These are phyloP conservation scores for Funneliformis mosseae DNA, from an alignment of 192 early-diverging fungal genomes.

Conservation along the genomic window DNA sequence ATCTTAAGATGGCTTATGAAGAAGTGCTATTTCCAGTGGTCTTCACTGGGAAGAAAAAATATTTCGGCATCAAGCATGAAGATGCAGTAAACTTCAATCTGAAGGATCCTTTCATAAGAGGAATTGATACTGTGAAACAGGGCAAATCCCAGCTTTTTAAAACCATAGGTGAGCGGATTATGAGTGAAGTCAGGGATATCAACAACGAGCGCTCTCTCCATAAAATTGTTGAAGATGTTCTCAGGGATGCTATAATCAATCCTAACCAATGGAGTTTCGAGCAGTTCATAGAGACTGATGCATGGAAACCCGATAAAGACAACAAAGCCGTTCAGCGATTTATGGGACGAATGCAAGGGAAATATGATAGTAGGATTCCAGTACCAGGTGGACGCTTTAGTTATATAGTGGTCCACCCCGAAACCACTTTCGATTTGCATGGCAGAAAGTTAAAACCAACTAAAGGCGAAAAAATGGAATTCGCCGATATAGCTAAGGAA, in stretches of 20 bases:
- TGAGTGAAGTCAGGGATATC: neutral
- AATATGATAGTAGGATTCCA: conserved; percentile 13
- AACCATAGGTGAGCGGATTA: neutral
- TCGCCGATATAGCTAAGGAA: too few species aligned
- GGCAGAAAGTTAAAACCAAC: too few species aligned
- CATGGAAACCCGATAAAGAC: neutral
- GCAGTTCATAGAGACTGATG: too few species aligned
- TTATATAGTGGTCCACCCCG: conserved; percentile 5
- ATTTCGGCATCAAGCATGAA: too few species aligned
- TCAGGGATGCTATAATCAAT: neutral
- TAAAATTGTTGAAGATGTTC: conserved; percentile 22
- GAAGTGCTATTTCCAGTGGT: too few species aligned
- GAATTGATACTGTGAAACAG: conserved; percentile 1
- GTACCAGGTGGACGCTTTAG: conserved; percentile 4
- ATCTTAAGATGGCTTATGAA: too few species aligned
- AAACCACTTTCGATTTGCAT: conserved; percentile 8
- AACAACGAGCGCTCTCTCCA: neutral
- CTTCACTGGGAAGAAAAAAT: too few species aligned
- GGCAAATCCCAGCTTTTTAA: neutral
- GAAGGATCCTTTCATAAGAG: neutral
- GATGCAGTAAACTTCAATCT: neutral
- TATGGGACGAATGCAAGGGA: neutral
- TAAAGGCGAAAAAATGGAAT: too few species aligned
- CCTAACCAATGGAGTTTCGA: neutral
- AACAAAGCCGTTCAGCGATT: neutral